Conservation (phyloP, 441 rosid species). For the Pelargonium cotyledonis region DNA sequence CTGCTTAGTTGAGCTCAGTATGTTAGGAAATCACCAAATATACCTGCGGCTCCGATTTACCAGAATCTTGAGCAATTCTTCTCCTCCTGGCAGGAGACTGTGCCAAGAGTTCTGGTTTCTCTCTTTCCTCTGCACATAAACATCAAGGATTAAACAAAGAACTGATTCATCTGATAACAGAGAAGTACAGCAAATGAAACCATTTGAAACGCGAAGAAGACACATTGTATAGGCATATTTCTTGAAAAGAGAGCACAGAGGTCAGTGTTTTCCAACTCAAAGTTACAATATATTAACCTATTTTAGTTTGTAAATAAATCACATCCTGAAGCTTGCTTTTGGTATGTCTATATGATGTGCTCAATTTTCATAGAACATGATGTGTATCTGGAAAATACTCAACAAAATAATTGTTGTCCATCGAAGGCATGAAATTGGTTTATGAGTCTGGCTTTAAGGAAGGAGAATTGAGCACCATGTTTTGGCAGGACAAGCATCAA, state of each 20-base stretch:
- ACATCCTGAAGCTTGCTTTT: neutral
- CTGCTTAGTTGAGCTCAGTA: neutral
- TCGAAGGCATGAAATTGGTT: neutral
- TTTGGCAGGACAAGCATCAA: neutral
- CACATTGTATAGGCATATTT: neutral
- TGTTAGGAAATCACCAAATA: slow-evolving; percentile 8
- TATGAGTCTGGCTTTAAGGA: neutral
- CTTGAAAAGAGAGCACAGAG: neutral
- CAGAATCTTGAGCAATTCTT: slow-evolving; percentile 79
- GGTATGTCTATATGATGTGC: neutral
- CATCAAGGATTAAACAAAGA: slow-evolving; percentile 10
- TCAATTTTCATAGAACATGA: slow-evolving; percentile 1
- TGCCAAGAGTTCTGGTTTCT: slow-evolving; percentile 87
- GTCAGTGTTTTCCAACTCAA: neutral
- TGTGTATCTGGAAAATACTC: neutral
- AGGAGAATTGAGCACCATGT: neutral
- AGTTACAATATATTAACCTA: neutral
- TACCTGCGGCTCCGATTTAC: slow-evolving; percentile 90
- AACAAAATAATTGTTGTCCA: neutral
- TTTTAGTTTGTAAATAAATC: slow-evolving; percentile 1
- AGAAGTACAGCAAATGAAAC: neutral
- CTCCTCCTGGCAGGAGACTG: slow-evolving; percentile 77
- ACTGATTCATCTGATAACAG: neutral
- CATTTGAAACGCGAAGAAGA: slow-evolving; percentile 3
- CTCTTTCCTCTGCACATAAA: slow-evolving; percentile 74